Conservation (phyloP, 768 basidiomycete genomes). For the Lentinula sp. region DNA sequence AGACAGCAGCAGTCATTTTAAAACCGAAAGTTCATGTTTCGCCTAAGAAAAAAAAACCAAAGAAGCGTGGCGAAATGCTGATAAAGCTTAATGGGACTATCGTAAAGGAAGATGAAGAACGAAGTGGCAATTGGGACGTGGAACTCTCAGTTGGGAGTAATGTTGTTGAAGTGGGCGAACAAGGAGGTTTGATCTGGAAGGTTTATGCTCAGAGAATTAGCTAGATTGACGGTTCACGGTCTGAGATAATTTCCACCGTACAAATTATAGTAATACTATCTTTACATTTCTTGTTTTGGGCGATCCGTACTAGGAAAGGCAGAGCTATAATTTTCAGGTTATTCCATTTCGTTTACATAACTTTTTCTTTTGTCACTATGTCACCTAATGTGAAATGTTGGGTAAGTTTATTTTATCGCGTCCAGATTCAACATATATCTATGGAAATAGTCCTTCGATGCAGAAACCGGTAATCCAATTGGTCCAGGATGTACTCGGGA, state of each 20-base stretch:
- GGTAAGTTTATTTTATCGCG: not conserved
- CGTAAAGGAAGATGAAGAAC: conserved; percentile 38
- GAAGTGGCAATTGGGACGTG: conserved; percentile 55
- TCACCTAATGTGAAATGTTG: not conserved
- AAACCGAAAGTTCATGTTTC: conserved; percentile 22
- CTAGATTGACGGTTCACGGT: conserved; percentile 4
- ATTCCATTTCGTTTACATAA: no score
- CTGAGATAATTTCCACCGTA: not conserved
- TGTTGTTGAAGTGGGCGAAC: conserved; percentile 69
- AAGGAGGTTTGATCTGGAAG: conserved; percentile 66
- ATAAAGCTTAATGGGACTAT: conserved; percentile 58
- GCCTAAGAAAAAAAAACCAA: conserved; percentile 33
- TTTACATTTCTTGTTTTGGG: no score
- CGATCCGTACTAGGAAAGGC: no score
- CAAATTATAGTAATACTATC: not conserved
- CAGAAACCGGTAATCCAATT: not conserved
- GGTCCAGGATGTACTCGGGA: not conserved
- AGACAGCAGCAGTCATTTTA: conserved; percentile 16
- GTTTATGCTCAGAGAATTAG: conserved; percentile 50
- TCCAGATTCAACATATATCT: not conserved
- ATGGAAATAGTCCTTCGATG: not conserved
- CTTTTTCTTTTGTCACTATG: not conserved
- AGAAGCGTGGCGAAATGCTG: conserved; percentile 52
- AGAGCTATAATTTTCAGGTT: no score
- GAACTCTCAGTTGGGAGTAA: conserved; percentile 53